Percentiles rank a stretch among this genome's conserved stretches.
phyloP scores from a whole-genome alignment of 139 green algal genomes.

The Chlorella sp. region DNA sequence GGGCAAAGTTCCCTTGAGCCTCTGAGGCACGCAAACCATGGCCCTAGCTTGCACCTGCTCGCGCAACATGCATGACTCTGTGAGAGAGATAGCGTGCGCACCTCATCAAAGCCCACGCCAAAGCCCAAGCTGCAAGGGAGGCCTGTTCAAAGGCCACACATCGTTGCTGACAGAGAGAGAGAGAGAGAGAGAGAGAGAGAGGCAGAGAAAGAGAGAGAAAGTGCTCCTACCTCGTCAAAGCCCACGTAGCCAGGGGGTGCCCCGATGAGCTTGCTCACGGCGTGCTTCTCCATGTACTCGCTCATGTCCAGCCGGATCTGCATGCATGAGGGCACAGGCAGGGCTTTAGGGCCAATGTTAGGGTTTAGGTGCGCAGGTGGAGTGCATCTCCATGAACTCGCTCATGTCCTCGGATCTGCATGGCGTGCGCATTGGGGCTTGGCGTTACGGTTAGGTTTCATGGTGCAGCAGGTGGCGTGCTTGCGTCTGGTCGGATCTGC shows the following conservation, averaged over 20 bases:
- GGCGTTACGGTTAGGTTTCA: background rate
- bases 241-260: slow-evolving; percentile 86
- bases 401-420: too few relatives aligned
- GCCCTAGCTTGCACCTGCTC: background rate
- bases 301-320: slow-evolving; percentile 28
- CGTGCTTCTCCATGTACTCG: slow-evolving; percentile 96
- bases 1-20: background rate
- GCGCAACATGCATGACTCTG: background rate
- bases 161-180: background rate
- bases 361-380: too few relatives aligned
- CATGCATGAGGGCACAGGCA: background rate
- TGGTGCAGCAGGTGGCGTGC: background rate
- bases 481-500: background rate
- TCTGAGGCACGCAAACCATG: background rate
- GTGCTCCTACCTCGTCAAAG: slow-evolving; percentile 28
- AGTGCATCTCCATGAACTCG: too few relatives aligned
- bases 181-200: background rate
- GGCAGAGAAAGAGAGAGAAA: background rate
- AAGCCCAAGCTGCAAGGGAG: too few relatives aligned
- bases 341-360: too few relatives aligned
- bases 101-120: too few relatives aligned
- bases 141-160: too few relatives aligned
- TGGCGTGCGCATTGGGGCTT: too few relatives aligned
- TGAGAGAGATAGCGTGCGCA: too few relatives aligned
- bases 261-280: slow-evolving; percentile 74